Percentiles rank a stretch among this genome's conserved stretches.
Evolutionary conservation across 768 basidiomycete species (phyloP).

Genomic region (Cantharellus anzutake): DNA sequence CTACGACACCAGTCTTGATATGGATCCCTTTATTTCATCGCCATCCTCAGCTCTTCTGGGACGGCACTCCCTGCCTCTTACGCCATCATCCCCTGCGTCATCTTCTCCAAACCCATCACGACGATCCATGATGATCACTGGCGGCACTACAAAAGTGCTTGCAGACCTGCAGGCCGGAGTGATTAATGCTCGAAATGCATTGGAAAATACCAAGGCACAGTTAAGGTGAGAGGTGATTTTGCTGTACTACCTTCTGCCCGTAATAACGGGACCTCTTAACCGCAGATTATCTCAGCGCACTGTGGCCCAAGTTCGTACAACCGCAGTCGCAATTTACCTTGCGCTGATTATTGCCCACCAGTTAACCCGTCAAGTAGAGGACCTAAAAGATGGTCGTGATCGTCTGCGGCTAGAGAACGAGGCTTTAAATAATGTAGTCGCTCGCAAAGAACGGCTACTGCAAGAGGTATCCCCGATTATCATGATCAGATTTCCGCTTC

Average conservation of each 20-base stretch:
- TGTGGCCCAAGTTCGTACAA: constrained; percentile 37
- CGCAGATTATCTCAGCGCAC: constrained; percentile 45
- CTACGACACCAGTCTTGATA: neutral
- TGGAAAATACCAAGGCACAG: constrained; percentile 76
- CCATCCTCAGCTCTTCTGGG: constrained; percentile 8
- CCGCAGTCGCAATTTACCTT: neutral
- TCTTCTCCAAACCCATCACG: constrained; percentile 25
- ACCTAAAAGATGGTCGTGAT: constrained; percentile 74
- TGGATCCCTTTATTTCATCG: constrained; percentile 19
- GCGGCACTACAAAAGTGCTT: constrained; percentile 63
- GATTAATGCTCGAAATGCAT: constrained; percentile 51
- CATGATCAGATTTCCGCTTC: neutral
- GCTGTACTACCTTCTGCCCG: neutral
- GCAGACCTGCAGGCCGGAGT: constrained; percentile 77
- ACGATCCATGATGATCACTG: constrained; percentile 31
- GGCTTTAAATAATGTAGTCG: constrained; percentile 70
- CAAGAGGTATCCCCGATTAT: constrained; percentile 42
- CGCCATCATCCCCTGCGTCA: constrained; percentile 24
- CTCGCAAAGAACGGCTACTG: constrained; percentile 66
- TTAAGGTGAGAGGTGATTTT: constrained; percentile 22
- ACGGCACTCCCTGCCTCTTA: constrained; percentile 16
- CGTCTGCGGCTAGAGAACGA: constrained; percentile 71
- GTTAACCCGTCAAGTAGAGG: constrained; percentile 69
- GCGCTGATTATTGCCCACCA: neutral
- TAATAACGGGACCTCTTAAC: neutral